These are phyloP conservation scores for Catharanthus roseus DNA, from an alignment of 257 asterid genomes.

Conservation along the genomic window DNA sequence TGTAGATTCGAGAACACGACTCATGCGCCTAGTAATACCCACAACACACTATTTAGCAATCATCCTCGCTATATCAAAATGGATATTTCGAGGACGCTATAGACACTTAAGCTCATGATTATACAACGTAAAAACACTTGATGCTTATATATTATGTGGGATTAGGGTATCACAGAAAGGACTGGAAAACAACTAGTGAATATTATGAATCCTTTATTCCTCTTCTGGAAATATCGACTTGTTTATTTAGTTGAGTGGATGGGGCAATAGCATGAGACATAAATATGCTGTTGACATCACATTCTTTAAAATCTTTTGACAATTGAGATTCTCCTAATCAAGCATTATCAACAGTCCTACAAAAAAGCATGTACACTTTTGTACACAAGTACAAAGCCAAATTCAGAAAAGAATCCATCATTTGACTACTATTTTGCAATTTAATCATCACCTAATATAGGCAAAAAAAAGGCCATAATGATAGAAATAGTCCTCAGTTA, in stretches of 20 bases:
- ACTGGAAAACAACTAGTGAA: not conserved
- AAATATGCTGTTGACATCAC: not conserved
- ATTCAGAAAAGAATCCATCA: not conserved
- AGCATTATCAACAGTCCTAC: not conserved
- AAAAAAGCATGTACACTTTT: not conserved
- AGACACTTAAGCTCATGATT: no score
- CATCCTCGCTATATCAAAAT: no score
- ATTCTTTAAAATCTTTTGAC: constrained; percentile 7
- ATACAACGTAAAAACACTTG: no score
- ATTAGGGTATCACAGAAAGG: no score
- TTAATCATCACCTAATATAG: not conserved
- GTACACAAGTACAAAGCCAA: not conserved
- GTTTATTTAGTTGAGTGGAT: not conserved
- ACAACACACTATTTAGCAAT: no score
- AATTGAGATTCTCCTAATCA: not conserved
- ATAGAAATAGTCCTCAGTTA: not conserved
- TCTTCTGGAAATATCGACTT: not conserved
- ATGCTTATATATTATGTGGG: no score
- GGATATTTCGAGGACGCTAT: no score
- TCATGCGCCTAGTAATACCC: no score
- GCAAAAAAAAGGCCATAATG: not conserved
- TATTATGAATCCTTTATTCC: constrained; percentile 4
- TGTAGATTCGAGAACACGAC: no score
- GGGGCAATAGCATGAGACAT: not conserved
- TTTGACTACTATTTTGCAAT: not conserved